phyloP scores from a whole-genome alignment of 1,284 basidiomycete genomes.

The Cryptococcus amylolentus region DNA sequence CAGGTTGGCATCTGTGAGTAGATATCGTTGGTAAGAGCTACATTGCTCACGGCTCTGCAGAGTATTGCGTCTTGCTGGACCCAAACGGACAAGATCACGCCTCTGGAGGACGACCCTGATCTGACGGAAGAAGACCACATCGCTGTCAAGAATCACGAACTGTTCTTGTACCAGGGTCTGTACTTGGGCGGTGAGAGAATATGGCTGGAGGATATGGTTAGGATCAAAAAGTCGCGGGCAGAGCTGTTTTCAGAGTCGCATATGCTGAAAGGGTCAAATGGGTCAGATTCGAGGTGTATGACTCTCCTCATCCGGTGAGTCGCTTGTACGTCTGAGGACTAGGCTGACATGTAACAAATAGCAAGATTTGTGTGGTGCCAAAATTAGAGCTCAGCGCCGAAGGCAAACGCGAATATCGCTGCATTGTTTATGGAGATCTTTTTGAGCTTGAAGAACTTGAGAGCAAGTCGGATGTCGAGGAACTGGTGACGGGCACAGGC shows the following conservation, averaged over 20 bases:
- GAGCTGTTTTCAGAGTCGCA: slow-evolving; percentile 14
- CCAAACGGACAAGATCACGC: slow-evolving; percentile 39
- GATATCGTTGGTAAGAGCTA: neutral
- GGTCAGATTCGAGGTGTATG: neutral
- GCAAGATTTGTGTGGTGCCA: too few relatives aligned
- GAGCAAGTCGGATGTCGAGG: neutral
- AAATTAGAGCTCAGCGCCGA: neutral
- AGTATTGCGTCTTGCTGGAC: slow-evolving; percentile 32
- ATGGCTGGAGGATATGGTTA: slow-evolving; percentile 77
- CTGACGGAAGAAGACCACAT: slow-evolving; percentile 25
- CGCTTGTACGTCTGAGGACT: too few relatives aligned
- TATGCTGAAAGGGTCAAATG: neutral
- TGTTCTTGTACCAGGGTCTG: slow-evolving; percentile 59
- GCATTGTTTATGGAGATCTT: slow-evolving; percentile 37
- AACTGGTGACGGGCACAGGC: neutral
- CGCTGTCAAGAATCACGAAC: neutral
- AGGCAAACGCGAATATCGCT: slow-evolving; percentile 24
- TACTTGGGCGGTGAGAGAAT: slow-evolving; percentile 89
- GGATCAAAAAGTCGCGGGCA: slow-evolving; percentile 52
- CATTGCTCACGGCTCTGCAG: slow-evolving; percentile 14
- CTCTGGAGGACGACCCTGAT: slow-evolving; percentile 18
- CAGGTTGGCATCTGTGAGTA: slow-evolving; percentile 31
- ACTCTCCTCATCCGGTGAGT: neutral
- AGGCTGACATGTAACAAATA: too few relatives aligned
- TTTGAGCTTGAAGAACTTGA: slow-evolving; percentile 26